These are phyloP conservation scores for Aegle marmelos DNA, from an alignment of 345 rosid species.

Conservation along the genomic window DNA sequence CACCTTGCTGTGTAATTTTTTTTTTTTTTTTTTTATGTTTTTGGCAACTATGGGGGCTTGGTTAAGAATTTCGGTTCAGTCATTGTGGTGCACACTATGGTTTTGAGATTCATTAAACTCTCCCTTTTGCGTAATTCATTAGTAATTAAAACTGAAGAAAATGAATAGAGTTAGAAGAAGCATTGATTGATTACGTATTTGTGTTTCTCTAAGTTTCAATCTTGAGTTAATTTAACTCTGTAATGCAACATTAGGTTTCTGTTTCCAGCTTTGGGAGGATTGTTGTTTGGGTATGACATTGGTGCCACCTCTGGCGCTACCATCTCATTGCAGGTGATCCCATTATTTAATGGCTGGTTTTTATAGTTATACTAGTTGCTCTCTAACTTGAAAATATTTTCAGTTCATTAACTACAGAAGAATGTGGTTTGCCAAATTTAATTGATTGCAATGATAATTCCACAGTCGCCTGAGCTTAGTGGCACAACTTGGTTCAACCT, in stretches of 20 bases:
- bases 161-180: background rate
- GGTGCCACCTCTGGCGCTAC: constrained; percentile 97
- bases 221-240: constrained; percentile 7
- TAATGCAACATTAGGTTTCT: constrained; percentile 52
- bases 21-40: background rate
- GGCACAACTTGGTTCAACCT: constrained; percentile 90
- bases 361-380: background rate
- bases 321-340: constrained; percentile 73
- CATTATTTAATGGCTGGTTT: background rate
- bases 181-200: background rate
- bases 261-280: constrained; percentile 90
- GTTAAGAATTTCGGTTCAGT: background rate
- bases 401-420: background rate
- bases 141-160: background rate
- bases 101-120: background rate
- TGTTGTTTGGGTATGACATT: constrained; percentile 92
- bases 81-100: background rate
- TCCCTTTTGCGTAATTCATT: background rate
- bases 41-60: background rate
- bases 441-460: constrained; percentile 18
- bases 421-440: constrained; percentile 6
- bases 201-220: background rate
- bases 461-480: constrained; percentile 76
- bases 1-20: background rate
- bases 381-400: constrained; percentile 1